Percentiles rank a stretch among this genome's conserved stretches.
phyloP scores from a whole-genome alignment of 768 basidiomycete genomes.

The Agrocybe pediades region DNA sequence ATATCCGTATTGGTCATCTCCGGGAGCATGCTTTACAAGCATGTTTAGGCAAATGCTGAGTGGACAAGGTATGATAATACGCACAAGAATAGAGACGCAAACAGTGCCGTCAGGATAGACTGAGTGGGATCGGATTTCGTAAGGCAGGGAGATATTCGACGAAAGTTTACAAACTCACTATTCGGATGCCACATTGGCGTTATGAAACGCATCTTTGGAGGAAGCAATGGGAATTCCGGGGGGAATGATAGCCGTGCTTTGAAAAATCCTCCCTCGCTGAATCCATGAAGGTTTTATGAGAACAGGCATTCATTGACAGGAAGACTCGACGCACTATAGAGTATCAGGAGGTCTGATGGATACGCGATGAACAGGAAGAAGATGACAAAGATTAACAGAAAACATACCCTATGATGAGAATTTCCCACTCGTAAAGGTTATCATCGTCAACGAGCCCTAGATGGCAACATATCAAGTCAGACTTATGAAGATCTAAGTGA shows the following conservation, averaged over 20 bases:
- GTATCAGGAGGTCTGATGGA: constrained; percentile 82
- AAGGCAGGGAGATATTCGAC: not conserved
- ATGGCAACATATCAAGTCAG: constrained; percentile 26
- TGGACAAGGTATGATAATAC: constrained; percentile 20
- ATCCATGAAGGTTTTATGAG: no score
- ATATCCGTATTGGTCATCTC: constrained; percentile 95
- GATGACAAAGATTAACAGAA: not conserved
- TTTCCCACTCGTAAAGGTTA: constrained; percentile 96
- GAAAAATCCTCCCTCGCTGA: constrained; percentile 94
- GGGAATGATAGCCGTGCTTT: constrained; percentile 91
- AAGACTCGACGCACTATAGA: constrained; percentile 86
- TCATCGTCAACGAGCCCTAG: constrained; percentile 91
- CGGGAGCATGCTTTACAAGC: constrained; percentile 79
- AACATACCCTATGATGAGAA: constrained; percentile 88
- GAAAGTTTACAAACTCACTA: constrained; percentile 52
- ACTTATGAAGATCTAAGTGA: constrained; percentile 20
- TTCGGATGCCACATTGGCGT: constrained; percentile 99
- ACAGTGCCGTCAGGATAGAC: constrained; percentile 93
- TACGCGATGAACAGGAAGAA: constrained; percentile 1
- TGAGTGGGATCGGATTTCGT: constrained; percentile 30
- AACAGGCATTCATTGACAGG: no score
- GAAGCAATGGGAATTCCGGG: constrained; percentile 83
- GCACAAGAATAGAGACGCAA: constrained; percentile 92
- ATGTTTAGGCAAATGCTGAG: constrained; percentile 1
- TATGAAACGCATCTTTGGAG: constrained; percentile 95